Evolutionary conservation across 2,329 filamentous ascomycete genomes (phyloP).

Genomic region (Aspergillus ibericus): DNA sequence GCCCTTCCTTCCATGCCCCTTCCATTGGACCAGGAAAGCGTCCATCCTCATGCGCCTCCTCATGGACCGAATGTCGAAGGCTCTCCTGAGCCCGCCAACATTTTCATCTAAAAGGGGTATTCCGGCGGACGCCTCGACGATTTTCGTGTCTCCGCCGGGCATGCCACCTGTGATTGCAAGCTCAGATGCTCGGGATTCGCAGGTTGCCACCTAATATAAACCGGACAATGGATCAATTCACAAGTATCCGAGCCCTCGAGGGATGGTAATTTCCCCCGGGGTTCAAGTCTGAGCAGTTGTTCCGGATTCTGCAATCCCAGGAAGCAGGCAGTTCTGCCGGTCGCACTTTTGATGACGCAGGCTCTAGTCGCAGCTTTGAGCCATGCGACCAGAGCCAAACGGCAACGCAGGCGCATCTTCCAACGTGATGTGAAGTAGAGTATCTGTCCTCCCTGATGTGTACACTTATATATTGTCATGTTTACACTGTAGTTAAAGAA

Average conservation of each 20-base stretch:
- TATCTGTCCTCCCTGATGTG: not conserved
- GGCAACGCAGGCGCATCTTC: not conserved
- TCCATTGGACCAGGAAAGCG: slow-evolving; percentile 2
- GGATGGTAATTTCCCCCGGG: too few relatives aligned
- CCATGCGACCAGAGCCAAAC: not conserved
- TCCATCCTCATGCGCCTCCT: not conserved
- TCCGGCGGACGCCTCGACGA: not conserved
- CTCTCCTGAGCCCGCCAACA: not conserved
- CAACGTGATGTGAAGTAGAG: not conserved
- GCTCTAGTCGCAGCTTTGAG: not conserved
- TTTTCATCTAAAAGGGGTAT: not conserved
- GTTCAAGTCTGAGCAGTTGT: too few relatives aligned
- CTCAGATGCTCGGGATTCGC: not conserved
- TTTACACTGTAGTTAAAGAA: not conserved
- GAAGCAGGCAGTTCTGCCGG: not conserved
- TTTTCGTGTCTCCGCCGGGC: not conserved
- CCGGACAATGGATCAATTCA: too few relatives aligned
- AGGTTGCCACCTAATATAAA: too few relatives aligned
- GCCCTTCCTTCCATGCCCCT: slow-evolving; percentile 27
- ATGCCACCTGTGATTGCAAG: not conserved
- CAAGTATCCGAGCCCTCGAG: too few relatives aligned
- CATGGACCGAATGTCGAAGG: too few relatives aligned
- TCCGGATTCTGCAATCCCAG: not conserved
- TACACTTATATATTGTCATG: not conserved
- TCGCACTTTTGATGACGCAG: not conserved